Conservation (phyloP, 768 basidiomycete species). For the Trametes punicea region DNA sequence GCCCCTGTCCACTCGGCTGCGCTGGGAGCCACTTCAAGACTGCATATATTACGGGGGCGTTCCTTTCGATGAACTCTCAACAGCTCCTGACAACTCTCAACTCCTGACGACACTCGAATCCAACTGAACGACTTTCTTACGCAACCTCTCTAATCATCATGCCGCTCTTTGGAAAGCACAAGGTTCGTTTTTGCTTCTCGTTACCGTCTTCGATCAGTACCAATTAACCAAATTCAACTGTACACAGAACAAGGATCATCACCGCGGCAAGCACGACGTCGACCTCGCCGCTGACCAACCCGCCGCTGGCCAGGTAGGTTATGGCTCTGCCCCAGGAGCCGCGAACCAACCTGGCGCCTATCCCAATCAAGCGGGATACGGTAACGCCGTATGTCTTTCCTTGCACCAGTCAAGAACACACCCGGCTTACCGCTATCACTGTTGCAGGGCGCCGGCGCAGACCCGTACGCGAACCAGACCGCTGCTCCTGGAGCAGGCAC, state of each 20-base stretch:
- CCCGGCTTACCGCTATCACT: not conserved
- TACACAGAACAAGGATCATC: not conserved
- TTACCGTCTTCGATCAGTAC: no score
- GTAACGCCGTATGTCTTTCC: not conserved
- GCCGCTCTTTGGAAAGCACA: conserved; percentile 24
- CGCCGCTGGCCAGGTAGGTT: not conserved
- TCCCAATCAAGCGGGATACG: not conserved
- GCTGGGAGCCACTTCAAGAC: not conserved
- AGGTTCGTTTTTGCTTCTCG: conserved; percentile 16
- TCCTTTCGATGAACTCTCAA: not conserved
- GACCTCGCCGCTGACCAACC: not conserved
- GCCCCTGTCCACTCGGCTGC: not conserved
- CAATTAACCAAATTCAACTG: no score
- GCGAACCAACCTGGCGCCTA: not conserved
- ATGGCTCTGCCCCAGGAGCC: not conserved
- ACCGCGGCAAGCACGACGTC: not conserved
- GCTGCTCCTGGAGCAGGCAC: not conserved
- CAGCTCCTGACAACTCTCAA: not conserved
- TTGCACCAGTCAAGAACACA: no score
- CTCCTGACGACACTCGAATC: not conserved
- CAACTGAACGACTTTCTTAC: not conserved
- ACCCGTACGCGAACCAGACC: not conserved
- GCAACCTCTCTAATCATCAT: not conserved
- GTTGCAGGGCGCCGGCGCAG: not conserved
- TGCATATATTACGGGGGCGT: not conserved